Evolutionary conservation across 164 flowering plant species (phyloP), one percentile per base, ranked within the genome.

Genomic region (Houttuynia cordata): DNA sequence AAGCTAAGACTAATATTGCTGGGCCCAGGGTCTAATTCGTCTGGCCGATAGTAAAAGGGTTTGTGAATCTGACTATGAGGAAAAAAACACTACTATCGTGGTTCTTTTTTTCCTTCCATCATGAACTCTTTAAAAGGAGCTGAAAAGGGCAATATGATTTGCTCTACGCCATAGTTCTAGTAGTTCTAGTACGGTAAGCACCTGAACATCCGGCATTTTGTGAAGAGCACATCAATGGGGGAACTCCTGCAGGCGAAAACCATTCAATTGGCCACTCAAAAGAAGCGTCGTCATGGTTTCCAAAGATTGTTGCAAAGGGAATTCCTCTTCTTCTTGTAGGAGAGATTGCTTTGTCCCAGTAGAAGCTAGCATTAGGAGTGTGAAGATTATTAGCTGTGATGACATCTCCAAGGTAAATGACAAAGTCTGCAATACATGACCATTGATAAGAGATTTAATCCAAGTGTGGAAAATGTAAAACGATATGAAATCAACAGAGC

Each of bases 251-350:
- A 24, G 76, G 34, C 0, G 94, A 88, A 69, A 91, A 91, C 97
- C 97, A 91, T 47, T 88, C 91, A 19, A 75, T 40, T 23, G 96
- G 97, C 96, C 97, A 88, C 70, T 68, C 84, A 63, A 91, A 91
- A 0, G 81, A 63, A 1, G 88, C 87, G 71, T 87, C 98, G 56
- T 91, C 96, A 63, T 91, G 95, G 79, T 91, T 91, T 0, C 98
- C 95, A 51, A 91, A 87, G 19, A 87, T 62, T 30, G 68, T 80
- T 8, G 92, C 91, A 84, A 85, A 87, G 3, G 96, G 96, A 51
- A 88, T 87, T 19, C 85, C 82, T 66, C 87, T 75, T 9, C 61
- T 64, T 68, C 79, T 76, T 8, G 93, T 75, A 3, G 95, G 89
- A 58, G 85, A 80, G 17, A 81, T 53, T 18, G 98, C 96, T 53